phyloP scores from a whole-genome alignment of 495 filamentous ascomycete genomes.

The Neurospora sp. region DNA sequence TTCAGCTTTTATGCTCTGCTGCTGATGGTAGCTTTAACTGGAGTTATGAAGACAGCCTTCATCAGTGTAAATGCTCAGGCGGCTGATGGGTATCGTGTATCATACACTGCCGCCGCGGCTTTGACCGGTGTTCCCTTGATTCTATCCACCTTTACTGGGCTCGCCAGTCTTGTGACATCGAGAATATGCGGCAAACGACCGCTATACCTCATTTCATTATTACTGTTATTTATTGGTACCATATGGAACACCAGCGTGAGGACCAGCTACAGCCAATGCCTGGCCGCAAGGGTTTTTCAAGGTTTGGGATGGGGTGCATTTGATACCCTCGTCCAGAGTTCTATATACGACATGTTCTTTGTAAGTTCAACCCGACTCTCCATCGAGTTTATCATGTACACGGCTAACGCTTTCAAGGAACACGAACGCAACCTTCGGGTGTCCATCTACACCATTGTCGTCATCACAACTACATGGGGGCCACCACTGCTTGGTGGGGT shows the following conservation, averaged over 20 bases:
- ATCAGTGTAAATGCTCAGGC: slow-evolving; percentile 35
- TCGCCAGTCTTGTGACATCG: slow-evolving; percentile 27
- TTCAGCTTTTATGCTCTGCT: slow-evolving; percentile 33
- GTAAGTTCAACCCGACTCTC: slow-evolving; percentile 20
- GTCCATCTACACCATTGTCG: slow-evolving; percentile 28
- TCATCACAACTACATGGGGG: slow-evolving; percentile 37
- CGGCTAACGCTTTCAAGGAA: slow-evolving; percentile 26
- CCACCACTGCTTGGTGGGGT: slow-evolving; percentile 39
- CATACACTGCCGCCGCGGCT: slow-evolving; percentile 34
- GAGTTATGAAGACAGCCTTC: slow-evolving; percentile 40
- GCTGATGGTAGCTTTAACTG: slow-evolving; percentile 29
- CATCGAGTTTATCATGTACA: not conserved
- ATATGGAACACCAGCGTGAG: slow-evolving; percentile 38
- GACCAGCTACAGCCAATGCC: slow-evolving; percentile 31
- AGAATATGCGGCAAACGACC: slow-evolving; percentile 38
- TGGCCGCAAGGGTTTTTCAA: slow-evolving; percentile 40
- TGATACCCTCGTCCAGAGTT: slow-evolving; percentile 35
- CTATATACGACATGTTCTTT: slow-evolving; percentile 43
- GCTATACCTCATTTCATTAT: slow-evolving; percentile 31
- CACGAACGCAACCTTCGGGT: slow-evolving; percentile 33
- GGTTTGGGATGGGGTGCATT: slow-evolving; percentile 44
- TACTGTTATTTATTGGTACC: slow-evolving; percentile 33
- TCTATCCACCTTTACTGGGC: slow-evolving; percentile 32
- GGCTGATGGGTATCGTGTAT: slow-evolving; percentile 26
- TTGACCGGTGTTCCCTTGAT: slow-evolving; percentile 41